Conservation (phyloP, 2,329 filamentous ascomycete species). For the Curvularia sp. region DNA sequence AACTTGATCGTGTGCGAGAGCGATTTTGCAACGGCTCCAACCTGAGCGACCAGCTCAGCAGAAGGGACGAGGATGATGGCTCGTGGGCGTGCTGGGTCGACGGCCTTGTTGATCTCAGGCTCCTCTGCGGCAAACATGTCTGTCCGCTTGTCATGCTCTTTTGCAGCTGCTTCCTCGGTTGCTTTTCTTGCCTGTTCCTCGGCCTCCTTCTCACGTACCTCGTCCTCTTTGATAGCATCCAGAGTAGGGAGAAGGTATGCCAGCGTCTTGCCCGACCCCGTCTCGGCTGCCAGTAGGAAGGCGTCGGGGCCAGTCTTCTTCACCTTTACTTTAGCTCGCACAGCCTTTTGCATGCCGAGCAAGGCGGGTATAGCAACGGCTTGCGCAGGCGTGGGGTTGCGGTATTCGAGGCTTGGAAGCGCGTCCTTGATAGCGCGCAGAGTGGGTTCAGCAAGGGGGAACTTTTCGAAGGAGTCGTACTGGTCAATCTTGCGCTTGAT, state of each 20-base stretch:
- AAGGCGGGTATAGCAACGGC: slow-evolving; percentile 85
- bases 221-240: slow-evolving; percentile 80
- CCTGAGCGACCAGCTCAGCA: slow-evolving; percentile 88
- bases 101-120: slow-evolving; percentile 64
- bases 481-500: slow-evolving; percentile 69
- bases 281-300: slow-evolving; percentile 92
- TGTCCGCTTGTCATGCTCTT: slow-evolving; percentile 34
- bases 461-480: slow-evolving; percentile 80
- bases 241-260: slow-evolving; percentile 88
- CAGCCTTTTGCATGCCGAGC: slow-evolving; percentile 63
- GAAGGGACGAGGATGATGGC: slow-evolving; percentile 90
- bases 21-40: slow-evolving; percentile 79
- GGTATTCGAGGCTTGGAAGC: slow-evolving; percentile 74
- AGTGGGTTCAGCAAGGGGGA: slow-evolving; percentile 75
- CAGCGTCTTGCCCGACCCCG: slow-evolving; percentile 94
- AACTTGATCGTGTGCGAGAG: slow-evolving; percentile 88
- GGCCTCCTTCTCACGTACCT: slow-evolving; percentile 60
- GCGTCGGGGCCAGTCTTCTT: slow-evolving; percentile 59
- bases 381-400: slow-evolving; percentile 88
- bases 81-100: slow-evolving; percentile 78
- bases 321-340: slow-evolving; percentile 38
- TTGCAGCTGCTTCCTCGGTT: slow-evolving; percentile 57
- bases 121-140: slow-evolving; percentile 68
- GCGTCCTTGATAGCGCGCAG: slow-evolving; percentile 79
- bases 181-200: slow-evolving; percentile 61